phyloP scores from a whole-genome alignment of 1,284 basidiomycete genomes.

The Phlebopus sp. region DNA sequence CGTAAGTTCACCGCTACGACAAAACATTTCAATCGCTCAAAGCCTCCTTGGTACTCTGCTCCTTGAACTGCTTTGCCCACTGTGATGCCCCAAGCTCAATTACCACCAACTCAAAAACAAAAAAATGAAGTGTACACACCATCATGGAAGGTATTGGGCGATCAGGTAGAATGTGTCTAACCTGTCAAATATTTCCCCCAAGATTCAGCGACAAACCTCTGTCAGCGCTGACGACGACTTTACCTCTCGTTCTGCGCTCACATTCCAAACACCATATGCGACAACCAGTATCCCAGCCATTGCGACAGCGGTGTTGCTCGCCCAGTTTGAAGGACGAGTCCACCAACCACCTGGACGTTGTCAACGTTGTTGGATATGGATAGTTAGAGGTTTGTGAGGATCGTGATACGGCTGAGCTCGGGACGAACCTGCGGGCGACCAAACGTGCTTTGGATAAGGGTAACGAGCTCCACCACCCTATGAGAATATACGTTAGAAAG shows the following conservation, averaged over 20 bases:
- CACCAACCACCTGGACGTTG: slow-evolving; percentile 64
- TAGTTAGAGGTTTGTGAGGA: no score
- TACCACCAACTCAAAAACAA: neutral
- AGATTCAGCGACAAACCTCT: slow-evolving; percentile 19
- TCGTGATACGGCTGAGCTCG: neutral
- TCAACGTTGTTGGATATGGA: neutral
- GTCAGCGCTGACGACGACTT: no score
- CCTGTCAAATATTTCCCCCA: slow-evolving; percentile 14
- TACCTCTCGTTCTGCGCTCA: slow-evolving; percentile 69
- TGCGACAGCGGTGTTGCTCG: slow-evolving; percentile 60
- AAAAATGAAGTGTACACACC: slow-evolving; percentile 36
- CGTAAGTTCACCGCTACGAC: no score
- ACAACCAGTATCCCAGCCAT: slow-evolving; percentile 55
- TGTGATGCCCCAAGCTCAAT: slow-evolving; percentile 22
- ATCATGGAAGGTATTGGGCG: slow-evolving; percentile 63
- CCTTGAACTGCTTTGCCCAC: slow-evolving; percentile 52
- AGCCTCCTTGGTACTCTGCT: slow-evolving; percentile 26
- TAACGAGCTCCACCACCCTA: slow-evolving; percentile 68
- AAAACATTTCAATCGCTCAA: slow-evolving; percentile 3
- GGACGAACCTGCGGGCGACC: slow-evolving; percentile 60
- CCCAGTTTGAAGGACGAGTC: slow-evolving; percentile 70
- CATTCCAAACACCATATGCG: slow-evolving; percentile 56
- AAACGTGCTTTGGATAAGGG: slow-evolving; percentile 69
- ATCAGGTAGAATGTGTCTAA: slow-evolving; percentile 41
- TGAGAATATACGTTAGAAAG: neutral